These are phyloP conservation scores for Blastomyces percursus DNA, from an alignment of 2,329 filamentous ascomycete species.

Conservation along the genomic window DNA sequence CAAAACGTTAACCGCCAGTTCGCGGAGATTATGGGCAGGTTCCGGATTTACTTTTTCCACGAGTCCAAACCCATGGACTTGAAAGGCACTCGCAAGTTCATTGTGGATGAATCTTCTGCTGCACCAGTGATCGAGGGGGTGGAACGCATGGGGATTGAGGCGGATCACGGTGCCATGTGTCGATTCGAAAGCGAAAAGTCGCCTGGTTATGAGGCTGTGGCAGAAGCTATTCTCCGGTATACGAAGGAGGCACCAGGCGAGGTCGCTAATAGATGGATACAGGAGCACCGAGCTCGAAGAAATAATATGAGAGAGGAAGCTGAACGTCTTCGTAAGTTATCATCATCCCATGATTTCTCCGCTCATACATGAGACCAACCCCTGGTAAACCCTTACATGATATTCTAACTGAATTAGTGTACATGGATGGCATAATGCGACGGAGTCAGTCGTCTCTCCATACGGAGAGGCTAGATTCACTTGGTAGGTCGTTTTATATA, in stretches of 20 bases:
- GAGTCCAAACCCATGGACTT: slow-evolving; percentile 62
- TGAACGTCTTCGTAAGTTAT: slow-evolving; percentile 3
- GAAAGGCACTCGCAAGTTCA: slow-evolving; percentile 49
- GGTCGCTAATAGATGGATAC: slow-evolving; percentile 48
- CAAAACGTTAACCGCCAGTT: slow-evolving; percentile 66
- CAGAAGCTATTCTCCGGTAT: slow-evolving; percentile 39
- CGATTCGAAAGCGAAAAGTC: slow-evolving; percentile 56
- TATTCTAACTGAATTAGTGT: neutral
- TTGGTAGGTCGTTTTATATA: neutral
- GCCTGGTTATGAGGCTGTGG: slow-evolving; percentile 51
- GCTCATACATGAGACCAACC: neutral
- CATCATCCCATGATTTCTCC: neutral
- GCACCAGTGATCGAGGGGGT: slow-evolving; percentile 59
- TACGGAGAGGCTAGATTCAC: slow-evolving; percentile 1
- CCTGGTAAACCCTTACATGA: neutral
- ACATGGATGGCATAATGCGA: neutral
- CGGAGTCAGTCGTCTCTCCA: neutral
- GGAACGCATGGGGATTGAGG: slow-evolving; percentile 63
- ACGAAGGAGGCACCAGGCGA: slow-evolving; percentile 43
- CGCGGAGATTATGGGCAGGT: slow-evolving; percentile 57
- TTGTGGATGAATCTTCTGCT: slow-evolving; percentile 61
- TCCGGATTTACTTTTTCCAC: slow-evolving; percentile 65
- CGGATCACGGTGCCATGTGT: slow-evolving; percentile 60
- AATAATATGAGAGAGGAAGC: slow-evolving; percentile 17
- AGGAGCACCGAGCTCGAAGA: slow-evolving; percentile 40